Evolutionary conservation across 495 filamentous ascomycete genomes (phyloP), one percentile per base, ranked within the genome.

Genomic region (Durotheca rogersii): DNA sequence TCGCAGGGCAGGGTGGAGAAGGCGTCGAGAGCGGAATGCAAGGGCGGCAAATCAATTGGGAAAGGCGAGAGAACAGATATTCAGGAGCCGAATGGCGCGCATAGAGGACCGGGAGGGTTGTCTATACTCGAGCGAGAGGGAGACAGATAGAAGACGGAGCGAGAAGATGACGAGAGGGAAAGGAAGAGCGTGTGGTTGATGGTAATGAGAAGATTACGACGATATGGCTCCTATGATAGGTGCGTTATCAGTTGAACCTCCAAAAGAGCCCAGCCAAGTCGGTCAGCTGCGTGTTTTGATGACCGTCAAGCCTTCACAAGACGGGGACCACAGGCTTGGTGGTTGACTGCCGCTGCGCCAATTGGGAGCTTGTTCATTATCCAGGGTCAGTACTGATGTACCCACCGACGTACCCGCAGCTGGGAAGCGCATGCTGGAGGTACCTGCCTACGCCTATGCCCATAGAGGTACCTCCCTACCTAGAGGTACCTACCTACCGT

Each of bases 241-340:
- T n/a, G n/a, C 29, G 32, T 54, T 54, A 54, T 51, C 50, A 58
- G 50, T 54, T 49, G 50, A 49, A 59, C 56, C 50, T 50, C 51
- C 45, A 51, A 54, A 45, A 50, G 49, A n/a, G 37, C 49, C 27
- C 12, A 40, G 29, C 44, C 30, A 53, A 58, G 50, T 50, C 36
- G 45, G 55, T 58, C 56, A 59, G 49, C 56, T 59, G 56, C 56
- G 49, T 47, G 37, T 32, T 31, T 3, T 17, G 17, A 15, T 27
- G 33, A 20, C 40, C 31, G 4, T 20, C 14, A 25, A 45, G 19
- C 12, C 41, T 31, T 29, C 45, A 30, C 48, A 4, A 4, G 9
- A 58, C 55, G 55, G 49, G 44, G 15, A 33, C 43, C 32, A 43
- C n/a, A n/a, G n/a, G n/a, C n/a, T n/a, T n/a, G n/a, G n/a, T n/a